A percentile compares a stretch with the other conserved stretches of the same genome.
Conservation (phyloP, 441 rosid species). For the Euphorbia celastroides region DNA sequence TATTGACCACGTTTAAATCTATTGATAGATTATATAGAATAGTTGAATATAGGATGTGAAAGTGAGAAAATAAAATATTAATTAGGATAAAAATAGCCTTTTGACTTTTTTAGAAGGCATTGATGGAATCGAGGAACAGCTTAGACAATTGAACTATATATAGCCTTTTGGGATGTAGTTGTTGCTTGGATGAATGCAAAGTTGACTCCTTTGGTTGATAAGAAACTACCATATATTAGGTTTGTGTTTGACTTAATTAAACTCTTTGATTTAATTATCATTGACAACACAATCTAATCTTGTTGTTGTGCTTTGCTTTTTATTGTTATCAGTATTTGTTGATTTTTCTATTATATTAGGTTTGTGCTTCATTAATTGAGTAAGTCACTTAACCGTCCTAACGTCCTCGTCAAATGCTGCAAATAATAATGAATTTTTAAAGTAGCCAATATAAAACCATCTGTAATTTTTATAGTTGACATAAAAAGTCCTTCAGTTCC, state of each 20-base stretch:
- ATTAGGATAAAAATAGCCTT: not conserved
- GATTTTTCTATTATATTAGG: constrained; percentile 3
- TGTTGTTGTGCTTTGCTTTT: constrained; percentile 22
- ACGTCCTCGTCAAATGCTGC: constrained; percentile 15
- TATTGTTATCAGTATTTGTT: not conserved
- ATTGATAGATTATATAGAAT: no score
- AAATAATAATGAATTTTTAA: no score
- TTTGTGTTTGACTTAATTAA: constrained; percentile 29
- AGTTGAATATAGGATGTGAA: no score
- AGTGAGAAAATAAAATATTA: no score
- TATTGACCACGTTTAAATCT: no score
- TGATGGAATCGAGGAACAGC: constrained; percentile 28
- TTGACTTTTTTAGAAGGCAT: not conserved
- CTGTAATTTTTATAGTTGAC: no score
- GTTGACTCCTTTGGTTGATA: constrained; percentile 14
- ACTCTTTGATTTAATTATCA: not conserved
- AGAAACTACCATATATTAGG: no score
- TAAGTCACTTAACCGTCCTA: constrained; percentile 20
- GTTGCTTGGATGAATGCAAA: constrained; percentile 24
- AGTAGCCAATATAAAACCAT: no score
- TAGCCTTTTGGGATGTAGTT: constrained; percentile 23
- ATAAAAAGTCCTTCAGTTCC: no score
- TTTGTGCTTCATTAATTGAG: constrained; percentile 1
- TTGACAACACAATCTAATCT: constrained; percentile 21
- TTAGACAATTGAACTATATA: constrained; percentile 13